A percentile compares a stretch with the other conserved stretches of the same genome.
These are phyloP conservation scores for Cucumis sativus DNA, from an alignment of 306 rosid species.

Conservation along the genomic window Cucumber_9930_V3 NC_026657.2:36209501-36210000, in stretches of 20 bases:
- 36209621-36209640: constrained; percentile 81
- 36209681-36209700: constrained; percentile 11
- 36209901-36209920: constrained; percentile 75
- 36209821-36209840: constrained; percentile 52
- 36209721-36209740: not conserved
- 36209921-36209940: constrained; percentile 13
- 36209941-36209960: constrained; percentile 10
- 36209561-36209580: not conserved
- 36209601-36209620: constrained; percentile 39
- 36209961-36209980: not conserved
- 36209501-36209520: constrained; percentile 93
- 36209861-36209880: constrained; percentile 73
- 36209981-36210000: constrained; percentile 27
- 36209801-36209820: constrained; percentile 58
- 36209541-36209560: not conserved
- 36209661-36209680: constrained; percentile 16
- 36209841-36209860: constrained; percentile 51
- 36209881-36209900: constrained; percentile 73
- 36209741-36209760: constrained; percentile 26
- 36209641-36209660: constrained; percentile 55
- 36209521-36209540: constrained; percentile 1
- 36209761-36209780: constrained; percentile 76
- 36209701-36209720: not conserved
- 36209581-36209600: not conserved
- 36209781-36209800: constrained; percentile 57